These are phyloP conservation scores for Pyricularia sp. DNA, from an alignment of 2,329 filamentous ascomycete species.

Conservation along the genomic window DNA sequence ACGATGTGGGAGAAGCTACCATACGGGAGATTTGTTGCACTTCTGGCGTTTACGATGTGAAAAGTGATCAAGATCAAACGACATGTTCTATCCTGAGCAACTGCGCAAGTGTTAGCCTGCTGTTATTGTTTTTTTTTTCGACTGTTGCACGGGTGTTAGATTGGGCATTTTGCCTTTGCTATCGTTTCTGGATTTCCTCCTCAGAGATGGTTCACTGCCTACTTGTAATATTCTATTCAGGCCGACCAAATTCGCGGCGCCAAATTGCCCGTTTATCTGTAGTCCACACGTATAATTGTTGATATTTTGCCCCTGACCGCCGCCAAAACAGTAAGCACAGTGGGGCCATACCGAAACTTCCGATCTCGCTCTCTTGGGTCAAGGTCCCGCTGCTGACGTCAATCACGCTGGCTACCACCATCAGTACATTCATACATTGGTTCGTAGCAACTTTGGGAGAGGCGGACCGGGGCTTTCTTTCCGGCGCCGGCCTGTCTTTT, in stretches of 20 bases:
- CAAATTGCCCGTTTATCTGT: not conserved
- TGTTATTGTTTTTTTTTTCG: not conserved
- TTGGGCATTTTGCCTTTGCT: not conserved
- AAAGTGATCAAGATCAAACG: not conserved
- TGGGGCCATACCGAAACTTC: not conserved
- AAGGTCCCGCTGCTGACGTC: not conserved
- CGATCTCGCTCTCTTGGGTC: not conserved
- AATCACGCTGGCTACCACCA: not conserved
- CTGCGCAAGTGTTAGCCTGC: not conserved
- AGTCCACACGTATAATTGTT: not conserved
- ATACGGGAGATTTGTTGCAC: not conserved
- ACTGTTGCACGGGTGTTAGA: not conserved
- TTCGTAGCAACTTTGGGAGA: not conserved
- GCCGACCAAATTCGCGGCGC: not conserved
- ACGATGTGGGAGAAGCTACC: not conserved
- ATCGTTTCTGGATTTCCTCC: not conserved
- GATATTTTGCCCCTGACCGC: not conserved
- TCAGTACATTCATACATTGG: too few relatives aligned
- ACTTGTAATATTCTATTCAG: not conserved
- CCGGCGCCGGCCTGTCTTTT: not conserved
- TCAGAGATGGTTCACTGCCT: not conserved
- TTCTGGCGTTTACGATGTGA: not conserved
- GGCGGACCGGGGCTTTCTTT: not conserved
- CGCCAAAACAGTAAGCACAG: not conserved
- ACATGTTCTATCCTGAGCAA: not conserved